A percentile compares a stretch with the other conserved stretches of the same genome.
phyloP scores from a whole-genome alignment of 176 grass and related monocot species.

The Eleusine indica region DNA sequence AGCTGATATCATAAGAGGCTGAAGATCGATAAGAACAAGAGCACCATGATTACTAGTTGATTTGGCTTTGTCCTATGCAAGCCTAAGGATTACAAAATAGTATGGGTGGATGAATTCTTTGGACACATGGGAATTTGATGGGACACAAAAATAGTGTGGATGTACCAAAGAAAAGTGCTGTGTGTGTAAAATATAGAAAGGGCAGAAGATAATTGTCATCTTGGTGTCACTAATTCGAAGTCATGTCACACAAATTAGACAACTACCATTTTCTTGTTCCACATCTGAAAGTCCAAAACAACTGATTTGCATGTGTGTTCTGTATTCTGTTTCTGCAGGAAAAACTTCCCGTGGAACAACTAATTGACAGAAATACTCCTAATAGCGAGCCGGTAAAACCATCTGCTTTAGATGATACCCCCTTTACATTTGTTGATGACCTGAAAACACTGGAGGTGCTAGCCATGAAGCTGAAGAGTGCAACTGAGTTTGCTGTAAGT shows the following conservation, averaged over 20 bases:
- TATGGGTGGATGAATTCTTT: too few relatives aligned
- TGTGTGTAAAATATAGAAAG: background rate
- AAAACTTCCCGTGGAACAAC: conserved; percentile 56
- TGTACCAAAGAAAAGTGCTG: background rate
- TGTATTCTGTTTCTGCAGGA: conserved; percentile 60
- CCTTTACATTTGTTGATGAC: conserved; percentile 82
- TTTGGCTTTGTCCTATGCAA: background rate
- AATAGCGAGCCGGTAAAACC: conserved; percentile 71
- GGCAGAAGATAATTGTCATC: background rate
- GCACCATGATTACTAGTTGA: background rate
- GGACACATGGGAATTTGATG: background rate
- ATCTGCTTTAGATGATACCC: conserved; percentile 61
- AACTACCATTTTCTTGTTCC: conserved; percentile 23
- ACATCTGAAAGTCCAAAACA: conserved; percentile 29
- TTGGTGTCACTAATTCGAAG: background rate
- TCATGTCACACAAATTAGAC: background rate
- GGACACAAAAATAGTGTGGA: background rate
- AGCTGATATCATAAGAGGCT: background rate
- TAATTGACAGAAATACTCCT: conserved; percentile 64
- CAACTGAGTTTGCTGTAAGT: conserved; percentile 92
- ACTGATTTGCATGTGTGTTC: conserved; percentile 20
- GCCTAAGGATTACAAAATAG: background rate
- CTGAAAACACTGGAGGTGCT: conserved; percentile 73
- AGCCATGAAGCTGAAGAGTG: conserved; percentile 65
- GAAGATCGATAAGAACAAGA: background rate